Evolutionary conservation across 2,329 filamentous ascomycete species (phyloP), one percentile per base, ranked within the genome.

Genomic region (Verticillium tricorpus): DNA sequence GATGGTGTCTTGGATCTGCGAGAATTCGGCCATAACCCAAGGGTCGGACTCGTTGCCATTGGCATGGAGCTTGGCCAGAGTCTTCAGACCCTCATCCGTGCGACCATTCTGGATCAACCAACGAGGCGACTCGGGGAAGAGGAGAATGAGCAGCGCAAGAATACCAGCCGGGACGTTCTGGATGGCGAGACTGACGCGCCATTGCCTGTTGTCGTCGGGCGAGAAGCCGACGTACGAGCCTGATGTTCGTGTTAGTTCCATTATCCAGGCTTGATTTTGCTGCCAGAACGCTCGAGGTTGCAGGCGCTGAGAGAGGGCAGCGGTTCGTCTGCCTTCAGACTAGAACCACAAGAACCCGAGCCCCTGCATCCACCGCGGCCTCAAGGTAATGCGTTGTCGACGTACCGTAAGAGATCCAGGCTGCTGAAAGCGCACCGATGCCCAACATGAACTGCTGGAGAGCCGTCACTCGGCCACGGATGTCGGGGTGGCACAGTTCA

Each of bases 391-490:
- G 94, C 82, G 22, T 45, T 22, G n/a, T 5, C n/a, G 14, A 50
- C 45, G 45, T 50, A 50, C 45, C 91, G 64, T 88, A 94, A 0
- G 86, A 87, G 57, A 90, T 85, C 90, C 90, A 93, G 0, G 86
- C 82, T 0, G 91, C 91, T 15, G 87, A 76, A 1, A 95, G 82
- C 12, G 89, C 79, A 61, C 91, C 91, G 34, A 94, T 84, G 1
- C 90, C 90, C 57, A 93, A 73, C 90, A 93, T 93, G 70, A 93
- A 93, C 68, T 93, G 90, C 72, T 93, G 90, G 3, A 94, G 78
- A 22, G 86, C 84, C 0, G 90, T 93, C 37, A 94, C 83, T 62
- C 87, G 81, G 11, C 90, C 91, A 71, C 91, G 85, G 69, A 94
- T 93, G 63, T 82, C 83, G 1, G 91, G 91, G 71, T 94, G 91